A percentile compares a stretch with the other conserved stretches of the same genome.
Conservation (phyloP, 1,284 basidiomycete species). For the Omphalotus olearius region DNA sequence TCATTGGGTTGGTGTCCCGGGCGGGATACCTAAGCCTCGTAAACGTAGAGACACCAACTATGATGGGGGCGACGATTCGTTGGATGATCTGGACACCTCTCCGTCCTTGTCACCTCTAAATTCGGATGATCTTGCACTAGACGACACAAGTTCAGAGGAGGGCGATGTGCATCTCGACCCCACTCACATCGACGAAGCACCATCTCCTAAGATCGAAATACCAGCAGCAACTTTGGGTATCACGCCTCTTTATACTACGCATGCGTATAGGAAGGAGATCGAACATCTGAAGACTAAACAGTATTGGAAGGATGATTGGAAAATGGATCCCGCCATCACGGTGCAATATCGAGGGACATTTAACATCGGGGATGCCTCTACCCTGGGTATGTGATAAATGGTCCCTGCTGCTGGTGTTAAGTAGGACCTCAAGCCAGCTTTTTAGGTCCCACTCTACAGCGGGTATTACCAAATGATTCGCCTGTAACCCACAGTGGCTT, state of each 20-base stretch:
- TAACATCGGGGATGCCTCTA: conserved; percentile 61
- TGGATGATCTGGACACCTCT: conserved; percentile 37
- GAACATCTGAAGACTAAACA: conserved; percentile 58
- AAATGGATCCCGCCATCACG: conserved; percentile 33
- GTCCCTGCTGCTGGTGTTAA: not conserved
- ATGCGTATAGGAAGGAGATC: conserved; percentile 44
- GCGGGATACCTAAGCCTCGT: conserved; percentile 44
- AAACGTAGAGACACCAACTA: conserved; percentile 37
- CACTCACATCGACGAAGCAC: conserved; percentile 9
- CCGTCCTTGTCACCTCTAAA: conserved; percentile 43
- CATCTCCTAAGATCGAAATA: conserved; percentile 4
- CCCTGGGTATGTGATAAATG: conserved; percentile 44
- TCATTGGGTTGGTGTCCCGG: conserved; percentile 68
- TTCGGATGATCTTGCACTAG: conserved; percentile 37
- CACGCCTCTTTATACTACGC: conserved; percentile 24
- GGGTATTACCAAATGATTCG: conserved; percentile 21
- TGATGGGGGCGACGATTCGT: conserved; percentile 25
- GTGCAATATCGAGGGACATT: conserved; percentile 32
- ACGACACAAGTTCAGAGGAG: conserved; percentile 16
- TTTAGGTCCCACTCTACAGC: conserved; percentile 45
- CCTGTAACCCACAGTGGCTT: not conserved
- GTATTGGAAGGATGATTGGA: conserved; percentile 68
- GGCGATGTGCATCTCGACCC: not conserved
- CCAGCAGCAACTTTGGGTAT: conserved; percentile 4
- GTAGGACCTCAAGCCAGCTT: not conserved